Percentiles rank a stretch among this genome's conserved stretches.
These are phyloP conservation scores for Heracleum sosnowskyi DNA, from an alignment of 129 eudicot genomes.

Conservation along the genomic window DNA sequence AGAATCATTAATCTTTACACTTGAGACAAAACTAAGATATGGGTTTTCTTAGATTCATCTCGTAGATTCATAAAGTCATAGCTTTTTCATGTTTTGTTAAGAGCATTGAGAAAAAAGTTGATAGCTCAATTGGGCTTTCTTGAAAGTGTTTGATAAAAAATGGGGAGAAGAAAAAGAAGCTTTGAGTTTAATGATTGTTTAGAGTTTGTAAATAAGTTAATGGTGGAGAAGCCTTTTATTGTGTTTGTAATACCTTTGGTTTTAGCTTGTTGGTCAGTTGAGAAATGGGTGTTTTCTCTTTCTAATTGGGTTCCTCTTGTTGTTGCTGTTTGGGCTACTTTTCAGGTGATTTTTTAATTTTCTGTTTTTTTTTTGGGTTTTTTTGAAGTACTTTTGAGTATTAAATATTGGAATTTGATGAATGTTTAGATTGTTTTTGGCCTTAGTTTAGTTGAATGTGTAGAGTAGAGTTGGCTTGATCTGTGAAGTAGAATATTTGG, in stretches of 20 bases:
- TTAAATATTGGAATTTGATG: not conserved
- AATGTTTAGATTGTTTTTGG: not conserved
- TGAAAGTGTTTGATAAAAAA: not conserved
- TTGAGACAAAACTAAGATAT: not conserved
- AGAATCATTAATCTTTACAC: not conserved
- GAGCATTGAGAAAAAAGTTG: not conserved
- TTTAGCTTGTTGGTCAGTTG: conserved; percentile 60
- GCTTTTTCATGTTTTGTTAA: not conserved
- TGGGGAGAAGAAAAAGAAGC: conserved; percentile 33
- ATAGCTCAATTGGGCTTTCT: not conserved
- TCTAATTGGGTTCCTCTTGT: conserved; percentile 93
- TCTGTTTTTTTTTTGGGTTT: not conserved
- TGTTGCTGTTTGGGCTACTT: conserved; percentile 81
- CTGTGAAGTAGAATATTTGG: not conserved
- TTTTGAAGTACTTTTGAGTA: not conserved
- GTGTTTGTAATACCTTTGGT: conserved; percentile 51
- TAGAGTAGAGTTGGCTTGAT: not conserved
- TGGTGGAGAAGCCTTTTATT: conserved; percentile 49
- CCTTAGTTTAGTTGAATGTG: no score
- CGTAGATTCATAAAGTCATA: not conserved
- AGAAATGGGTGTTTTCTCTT: conserved; percentile 77
- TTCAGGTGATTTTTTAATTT: conserved; percentile 48
- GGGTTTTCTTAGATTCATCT: conserved; percentile 3
- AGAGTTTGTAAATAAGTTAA: conserved; percentile 44
- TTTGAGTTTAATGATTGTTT: conserved; percentile 30